Base-by-base conservation (phyloP, 176 grass and related monocot species). In the Urochloa ruziziensis region DNA sequence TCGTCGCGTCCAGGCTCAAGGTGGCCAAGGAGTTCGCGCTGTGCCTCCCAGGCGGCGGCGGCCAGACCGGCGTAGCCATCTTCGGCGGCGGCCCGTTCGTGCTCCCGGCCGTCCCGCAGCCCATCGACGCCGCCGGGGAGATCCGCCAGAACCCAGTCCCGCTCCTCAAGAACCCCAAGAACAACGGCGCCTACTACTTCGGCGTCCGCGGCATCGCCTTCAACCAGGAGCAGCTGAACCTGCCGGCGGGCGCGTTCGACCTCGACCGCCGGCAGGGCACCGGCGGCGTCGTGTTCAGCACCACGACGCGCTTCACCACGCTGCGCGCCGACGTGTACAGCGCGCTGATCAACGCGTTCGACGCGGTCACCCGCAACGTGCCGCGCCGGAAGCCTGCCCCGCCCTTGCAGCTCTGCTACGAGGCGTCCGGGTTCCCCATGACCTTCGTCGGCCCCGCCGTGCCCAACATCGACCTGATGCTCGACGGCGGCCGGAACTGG, bases 141-240 rank as follows among this genome's bases (percentile, higher is more conserved):
- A 6, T 71, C 6, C 25, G 13, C 24, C 5, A 18, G 13, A 23
- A 9, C 53, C 14, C 35, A 0, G 3, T 39, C 11, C 43, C 82
- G 0, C 47, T 92, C 30, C 10, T 97, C 42, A 84, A 61, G 24
- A 86, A 87, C 39, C 87, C 82, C 29, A 69, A 13, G 17, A 89
- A 85, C 86, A 89, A 85, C 86, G 64, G 73, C 29, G 87, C 73
- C 17, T 94, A 88, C 87, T 94, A 91, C 82, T 58, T 94, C 60
- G 0, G 35, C 43, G 79, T 88, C 39, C 85, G 62, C 47, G 35
- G 48, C 49, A 33, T 82, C 51, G 75, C 63, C 27, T 70, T 90
- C 8, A 86, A 88, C 54, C 7, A 16, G 13, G 18, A 19, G 40
- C 15, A 9, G 9, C 62, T 88, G 15, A 13, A 5, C 4, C 0